These are phyloP conservation scores for Cercospora sojina DNA, from an alignment of 2,329 filamentous ascomycete species.

Conservation along the genomic window DNA sequence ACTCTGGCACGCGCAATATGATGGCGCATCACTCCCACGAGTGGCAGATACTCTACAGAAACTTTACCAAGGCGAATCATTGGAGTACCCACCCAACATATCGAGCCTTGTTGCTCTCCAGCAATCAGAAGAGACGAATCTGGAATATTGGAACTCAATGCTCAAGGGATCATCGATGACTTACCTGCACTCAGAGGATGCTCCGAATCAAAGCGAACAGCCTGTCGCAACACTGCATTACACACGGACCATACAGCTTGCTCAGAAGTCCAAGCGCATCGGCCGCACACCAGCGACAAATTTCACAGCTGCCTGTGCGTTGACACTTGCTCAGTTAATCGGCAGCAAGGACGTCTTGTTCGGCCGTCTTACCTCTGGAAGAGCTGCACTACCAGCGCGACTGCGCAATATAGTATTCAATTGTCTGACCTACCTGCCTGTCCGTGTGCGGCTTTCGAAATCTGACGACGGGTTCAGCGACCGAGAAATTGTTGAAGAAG, in stretches of 20 bases:
- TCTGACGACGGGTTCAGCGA: background rate
- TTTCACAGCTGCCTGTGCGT: slow-evolving; percentile 9
- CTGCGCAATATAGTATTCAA: slow-evolving; percentile 1
- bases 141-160: background rate
- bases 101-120: background rate
- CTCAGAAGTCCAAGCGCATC: background rate
- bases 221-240: background rate
- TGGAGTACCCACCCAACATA: background rate
- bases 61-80: slow-evolving; percentile 37
- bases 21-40: slow-evolving; percentile 51
- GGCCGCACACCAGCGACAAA: slow-evolving; percentile 7
- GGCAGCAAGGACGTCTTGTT: slow-evolving; percentile 7
- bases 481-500: background rate
- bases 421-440: background rate
- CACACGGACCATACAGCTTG: background rate
- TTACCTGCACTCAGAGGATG: background rate
- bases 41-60: slow-evolving; percentile 58
- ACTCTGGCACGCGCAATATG: slow-evolving; percentile 40
- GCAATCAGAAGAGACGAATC: background rate
- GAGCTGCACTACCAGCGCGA: background rate
- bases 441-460: background rate
- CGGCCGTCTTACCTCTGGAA: slow-evolving; percentile 11
- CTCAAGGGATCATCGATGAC: slow-evolving; percentile 1
- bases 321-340: background rate
- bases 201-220: background rate